Conservation (phyloP, 192 early-diverging fungal genomes). For the Linnemannia hyalina region DNA sequence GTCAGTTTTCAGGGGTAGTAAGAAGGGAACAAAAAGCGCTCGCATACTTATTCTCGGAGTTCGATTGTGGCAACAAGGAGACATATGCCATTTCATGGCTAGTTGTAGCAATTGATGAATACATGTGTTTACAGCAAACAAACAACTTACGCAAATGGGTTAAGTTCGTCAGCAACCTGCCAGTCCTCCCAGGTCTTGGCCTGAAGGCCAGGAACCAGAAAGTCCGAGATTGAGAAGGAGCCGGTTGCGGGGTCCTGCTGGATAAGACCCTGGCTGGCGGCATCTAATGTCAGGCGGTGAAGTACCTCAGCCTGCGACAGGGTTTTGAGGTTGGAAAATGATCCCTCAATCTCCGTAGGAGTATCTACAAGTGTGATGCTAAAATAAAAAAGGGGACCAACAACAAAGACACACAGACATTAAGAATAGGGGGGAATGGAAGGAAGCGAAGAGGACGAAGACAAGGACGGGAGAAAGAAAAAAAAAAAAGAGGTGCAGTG, state of each 20-base stretch:
- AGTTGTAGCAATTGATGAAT: background rate
- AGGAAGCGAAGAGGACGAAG: background rate
- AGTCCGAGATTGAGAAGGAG: slow-evolving; percentile 54
- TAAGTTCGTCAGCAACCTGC: slow-evolving; percentile 46
- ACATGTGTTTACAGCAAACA: background rate
- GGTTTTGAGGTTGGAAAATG: slow-evolving; percentile 20
- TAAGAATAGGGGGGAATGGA: background rate
- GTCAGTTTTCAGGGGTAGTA: background rate
- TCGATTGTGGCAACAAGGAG: background rate
- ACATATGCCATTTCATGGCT: background rate
- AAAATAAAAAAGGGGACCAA: background rate
- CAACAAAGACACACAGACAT: background rate
- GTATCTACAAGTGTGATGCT: slow-evolving; percentile 44
- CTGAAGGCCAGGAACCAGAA: slow-evolving; percentile 45
- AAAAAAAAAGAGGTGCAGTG: background rate
- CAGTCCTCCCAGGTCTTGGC: slow-evolving; percentile 54
- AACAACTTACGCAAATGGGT: slow-evolving; percentile 37
- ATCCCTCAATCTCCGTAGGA: slow-evolving; percentile 19
- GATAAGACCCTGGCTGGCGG: background rate
- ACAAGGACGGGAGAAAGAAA: background rate
- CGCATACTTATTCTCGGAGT: background rate
- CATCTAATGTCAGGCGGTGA: slow-evolving; percentile 28
- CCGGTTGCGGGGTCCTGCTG: background rate
- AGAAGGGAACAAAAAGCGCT: background rate
- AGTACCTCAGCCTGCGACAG: slow-evolving; percentile 19